A percentile compares a stretch with the other conserved stretches of the same genome.
phyloP scores from a whole-genome alignment of 306 rosid species.

The Vigna angularis region DNA sequence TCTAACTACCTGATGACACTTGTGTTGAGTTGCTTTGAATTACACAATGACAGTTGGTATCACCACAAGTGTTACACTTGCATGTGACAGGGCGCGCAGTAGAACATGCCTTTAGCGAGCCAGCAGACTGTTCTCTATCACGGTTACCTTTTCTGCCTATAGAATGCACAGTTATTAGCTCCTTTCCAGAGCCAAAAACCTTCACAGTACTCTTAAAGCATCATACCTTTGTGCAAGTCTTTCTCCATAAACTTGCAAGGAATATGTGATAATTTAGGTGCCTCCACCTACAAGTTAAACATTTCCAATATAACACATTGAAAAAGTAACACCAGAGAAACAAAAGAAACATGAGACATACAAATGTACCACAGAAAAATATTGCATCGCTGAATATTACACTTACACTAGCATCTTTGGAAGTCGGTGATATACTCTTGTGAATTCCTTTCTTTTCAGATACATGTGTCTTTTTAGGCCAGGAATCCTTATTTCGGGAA shows the following conservation, averaged over 20 bases:
- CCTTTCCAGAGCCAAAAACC: conserved; percentile 53
- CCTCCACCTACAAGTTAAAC: conserved; percentile 55
- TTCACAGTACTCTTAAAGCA: conserved; percentile 37
- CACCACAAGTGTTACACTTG: conserved; percentile 52
- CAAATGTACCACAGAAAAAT: conserved; percentile 7
- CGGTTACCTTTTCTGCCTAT: conserved; percentile 52
- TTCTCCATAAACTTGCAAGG: conserved; percentile 52
- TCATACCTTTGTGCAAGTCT: conserved; percentile 63
- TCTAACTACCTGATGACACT: conserved; percentile 56
- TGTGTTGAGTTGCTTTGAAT: conserved; percentile 44
- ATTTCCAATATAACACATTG: conserved; percentile 39
- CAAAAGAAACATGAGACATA: conserved; percentile 12
- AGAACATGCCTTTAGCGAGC: conserved; percentile 49
- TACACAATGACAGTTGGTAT: conserved; percentile 52
- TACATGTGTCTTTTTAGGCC: conserved; percentile 50
- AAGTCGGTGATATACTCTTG: conserved; percentile 46
- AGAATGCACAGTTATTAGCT: conserved; percentile 59
- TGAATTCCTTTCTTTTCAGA: conserved; percentile 48
- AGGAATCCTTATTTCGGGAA: conserved; percentile 40
- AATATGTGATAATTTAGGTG: conserved; percentile 48
- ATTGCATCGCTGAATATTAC: conserved; percentile 36
- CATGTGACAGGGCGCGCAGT: conserved; percentile 31
- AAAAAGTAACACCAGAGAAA: conserved; percentile 32
- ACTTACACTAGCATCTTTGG: conserved; percentile 67
- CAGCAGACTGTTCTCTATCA: conserved; percentile 44